Conservation (phyloP, 2,329 filamentous ascomycete genomes). For the Decorospora gaudefroyi region DNA sequence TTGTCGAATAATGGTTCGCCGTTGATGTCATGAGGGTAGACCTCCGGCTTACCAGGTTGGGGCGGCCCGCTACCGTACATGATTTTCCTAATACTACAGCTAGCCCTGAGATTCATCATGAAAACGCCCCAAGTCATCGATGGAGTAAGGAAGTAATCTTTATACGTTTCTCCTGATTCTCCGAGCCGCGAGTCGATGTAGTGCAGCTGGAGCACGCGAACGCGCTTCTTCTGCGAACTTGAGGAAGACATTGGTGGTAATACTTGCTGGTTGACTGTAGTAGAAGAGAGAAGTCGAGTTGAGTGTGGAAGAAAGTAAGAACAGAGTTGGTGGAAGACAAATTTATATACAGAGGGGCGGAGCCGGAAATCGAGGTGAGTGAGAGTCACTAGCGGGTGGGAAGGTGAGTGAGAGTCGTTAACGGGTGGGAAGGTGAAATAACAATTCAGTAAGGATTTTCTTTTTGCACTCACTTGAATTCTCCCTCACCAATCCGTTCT, state of each 20-base stretch:
- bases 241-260: background rate
- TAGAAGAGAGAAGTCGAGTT: background rate
- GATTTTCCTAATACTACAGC: too few species aligned
- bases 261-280: background rate
- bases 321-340: background rate
- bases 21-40: background rate
- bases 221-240: background rate
- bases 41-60: background rate
- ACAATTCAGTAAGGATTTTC: background rate
- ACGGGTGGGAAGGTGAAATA: background rate
- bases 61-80: too few species aligned
- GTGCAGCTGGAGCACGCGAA: background rate
- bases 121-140: background rate
- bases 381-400: background rate
- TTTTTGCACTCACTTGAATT: background rate
- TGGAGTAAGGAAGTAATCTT: background rate
- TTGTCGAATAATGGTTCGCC: background rate
- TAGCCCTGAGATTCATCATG: background rate
- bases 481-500: conserved; percentile 31
- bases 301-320: background rate
- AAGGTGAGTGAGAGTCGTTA: background rate
- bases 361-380: background rate
- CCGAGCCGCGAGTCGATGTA: too few species aligned
- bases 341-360: background rate
- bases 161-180: background rate